These are phyloP conservation scores for Metschnikowia lachancei DNA, from an alignment of 805 yeast species.

Conservation along the genomic window DNA sequence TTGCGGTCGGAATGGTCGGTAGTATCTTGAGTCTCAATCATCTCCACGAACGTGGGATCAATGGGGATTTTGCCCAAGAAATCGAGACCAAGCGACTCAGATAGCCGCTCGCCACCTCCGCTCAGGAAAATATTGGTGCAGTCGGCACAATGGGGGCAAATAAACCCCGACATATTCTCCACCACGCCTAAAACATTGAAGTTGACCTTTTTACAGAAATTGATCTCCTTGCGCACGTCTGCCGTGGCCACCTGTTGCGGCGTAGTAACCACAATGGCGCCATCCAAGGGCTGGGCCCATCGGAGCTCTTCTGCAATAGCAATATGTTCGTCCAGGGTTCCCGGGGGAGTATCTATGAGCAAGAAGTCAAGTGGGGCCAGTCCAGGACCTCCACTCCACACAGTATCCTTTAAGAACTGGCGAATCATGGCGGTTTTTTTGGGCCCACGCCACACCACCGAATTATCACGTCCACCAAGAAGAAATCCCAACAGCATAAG, in stretches of 20 bases:
- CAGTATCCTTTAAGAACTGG: conserved; percentile 86
- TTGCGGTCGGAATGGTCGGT: conserved; percentile 18
- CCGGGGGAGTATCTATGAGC: conserved; percentile 96
- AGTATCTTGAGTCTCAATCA: conserved; percentile 67
- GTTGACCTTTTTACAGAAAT: conserved; percentile 84
- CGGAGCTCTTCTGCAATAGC: conserved; percentile 90
- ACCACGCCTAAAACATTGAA: conserved; percentile 79
- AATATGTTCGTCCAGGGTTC: conserved; percentile 97
- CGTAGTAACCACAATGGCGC: conserved; percentile 93
- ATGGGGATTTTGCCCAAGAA: conserved; percentile 89
- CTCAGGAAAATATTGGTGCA: conserved; percentile 88
- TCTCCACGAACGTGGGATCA: conserved; percentile 84
- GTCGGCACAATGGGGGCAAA: conserved; percentile 91
- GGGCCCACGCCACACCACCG: conserved; percentile 98
- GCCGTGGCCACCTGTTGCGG: conserved; percentile 93
- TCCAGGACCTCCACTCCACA: conserved; percentile 66
- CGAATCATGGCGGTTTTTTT: conserved; percentile 96
- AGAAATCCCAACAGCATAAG: conserved; percentile 89
- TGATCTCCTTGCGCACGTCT: conserved; percentile 91
- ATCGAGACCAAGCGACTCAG: conserved; percentile 58
- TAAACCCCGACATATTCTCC: conserved; percentile 96
- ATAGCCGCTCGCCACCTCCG: conserved; percentile 83
- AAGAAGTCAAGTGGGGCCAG: conserved; percentile 57
- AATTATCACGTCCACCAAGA: conserved; percentile 76
- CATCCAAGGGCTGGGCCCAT: conserved; percentile 67